These are phyloP conservation scores for Ophiognomonia clavigignenti-juglandacearum DNA, from an alignment of 2,329 filamentous ascomycete species.

Conservation along the genomic window DNA sequence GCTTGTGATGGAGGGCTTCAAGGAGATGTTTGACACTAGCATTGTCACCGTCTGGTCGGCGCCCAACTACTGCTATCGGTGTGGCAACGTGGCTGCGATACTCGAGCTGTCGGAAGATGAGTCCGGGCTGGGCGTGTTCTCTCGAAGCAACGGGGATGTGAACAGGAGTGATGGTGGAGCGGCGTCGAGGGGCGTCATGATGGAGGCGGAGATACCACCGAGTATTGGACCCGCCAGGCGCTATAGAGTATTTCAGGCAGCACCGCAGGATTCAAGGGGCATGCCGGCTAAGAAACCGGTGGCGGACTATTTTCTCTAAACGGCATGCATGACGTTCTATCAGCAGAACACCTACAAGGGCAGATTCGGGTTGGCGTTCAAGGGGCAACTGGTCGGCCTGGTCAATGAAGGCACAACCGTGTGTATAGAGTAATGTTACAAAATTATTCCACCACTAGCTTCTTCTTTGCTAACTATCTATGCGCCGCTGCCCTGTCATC, in stretches of 20 bases:
- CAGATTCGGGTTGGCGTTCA: conserved; percentile 19
- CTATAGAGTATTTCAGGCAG: conserved; percentile 94
- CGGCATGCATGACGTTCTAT: no score
- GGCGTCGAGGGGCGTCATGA: conserved; percentile 38
- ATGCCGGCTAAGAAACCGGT: conserved; percentile 99
- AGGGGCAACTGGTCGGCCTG: neutral
- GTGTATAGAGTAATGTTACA: no score
- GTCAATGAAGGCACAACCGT: no score
- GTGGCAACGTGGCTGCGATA: conserved; percentile 92
- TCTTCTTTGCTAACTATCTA: no score
- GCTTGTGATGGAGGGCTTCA: conserved; percentile 98
- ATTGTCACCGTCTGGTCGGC: conserved; percentile 99
- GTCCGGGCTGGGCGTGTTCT: conserved; percentile 65
- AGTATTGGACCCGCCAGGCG: conserved; percentile 73
- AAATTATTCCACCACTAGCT: no score
- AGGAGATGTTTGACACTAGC: conserved; percentile 95
- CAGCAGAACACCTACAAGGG: no score
- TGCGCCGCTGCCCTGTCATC: no score
- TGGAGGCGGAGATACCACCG: conserved; percentile 38
- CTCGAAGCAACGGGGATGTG: conserved; percentile 67
- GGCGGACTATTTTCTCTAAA: conserved; percentile 86
- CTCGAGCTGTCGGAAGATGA: conserved; percentile 88
- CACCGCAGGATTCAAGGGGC: conserved; percentile 88
- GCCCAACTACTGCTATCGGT: conserved; percentile 94
- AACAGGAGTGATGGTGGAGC: conserved; percentile 48